phyloP scores from a whole-genome alignment of 2,329 filamentous ascomycete genomes.

The Colletotrichum sp. region DNA sequence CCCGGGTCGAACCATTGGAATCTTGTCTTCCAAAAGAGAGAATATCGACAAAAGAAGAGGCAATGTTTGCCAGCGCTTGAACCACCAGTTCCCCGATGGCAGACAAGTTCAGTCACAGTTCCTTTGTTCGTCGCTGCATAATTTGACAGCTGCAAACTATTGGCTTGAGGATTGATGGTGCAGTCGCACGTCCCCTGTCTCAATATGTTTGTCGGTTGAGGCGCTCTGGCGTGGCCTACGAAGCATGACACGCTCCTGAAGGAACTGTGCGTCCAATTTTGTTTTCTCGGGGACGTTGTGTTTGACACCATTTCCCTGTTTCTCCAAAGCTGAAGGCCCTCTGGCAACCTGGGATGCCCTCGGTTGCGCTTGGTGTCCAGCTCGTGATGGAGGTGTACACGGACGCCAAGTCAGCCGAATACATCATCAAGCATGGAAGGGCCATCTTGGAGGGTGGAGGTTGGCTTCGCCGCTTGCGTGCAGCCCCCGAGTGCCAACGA shows the following conservation, averaged over 20 bases:
- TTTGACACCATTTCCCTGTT: background rate
- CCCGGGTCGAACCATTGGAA: background rate
- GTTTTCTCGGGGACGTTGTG: background rate
- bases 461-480: conserved; percentile 13
- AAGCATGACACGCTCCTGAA: background rate
- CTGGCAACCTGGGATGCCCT: conserved; percentile 5
- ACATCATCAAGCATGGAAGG: conserved; percentile 7
- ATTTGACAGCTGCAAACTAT: conserved; percentile 10
- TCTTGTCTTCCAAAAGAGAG: background rate
- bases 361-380: background rate
- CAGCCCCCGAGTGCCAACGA: background rate
- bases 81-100: background rate
- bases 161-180: background rate
- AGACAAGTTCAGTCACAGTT: background rate
- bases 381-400: conserved; percentile 5
- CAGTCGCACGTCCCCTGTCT: conserved; percentile 1
- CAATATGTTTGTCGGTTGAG: background rate
- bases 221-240: background rate
- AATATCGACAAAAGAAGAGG: background rate
- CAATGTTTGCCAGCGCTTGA: background rate
- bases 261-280: background rate
- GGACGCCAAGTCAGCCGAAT: conserved; percentile 7
- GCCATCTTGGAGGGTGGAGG: background rate
- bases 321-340: background rate
- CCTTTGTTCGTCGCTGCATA: background rate